Percentiles rank a stretch among this genome's conserved stretches.
Conservation (phyloP, 2,329 filamentous ascomycete species). For the Hymenoscyphus salicellus region DNA sequence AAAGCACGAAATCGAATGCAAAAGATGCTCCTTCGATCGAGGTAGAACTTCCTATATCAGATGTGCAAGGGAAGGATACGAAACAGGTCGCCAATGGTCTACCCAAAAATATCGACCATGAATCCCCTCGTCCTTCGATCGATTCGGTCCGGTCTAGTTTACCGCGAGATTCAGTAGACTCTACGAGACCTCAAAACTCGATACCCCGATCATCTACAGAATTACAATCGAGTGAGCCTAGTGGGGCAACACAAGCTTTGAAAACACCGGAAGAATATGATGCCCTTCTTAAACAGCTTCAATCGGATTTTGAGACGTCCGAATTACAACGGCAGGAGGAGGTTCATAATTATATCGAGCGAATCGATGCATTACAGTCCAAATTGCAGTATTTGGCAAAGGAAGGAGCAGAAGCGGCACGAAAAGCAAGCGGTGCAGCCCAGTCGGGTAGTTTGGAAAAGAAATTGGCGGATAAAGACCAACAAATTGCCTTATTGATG, state of each 20-base stretch:
- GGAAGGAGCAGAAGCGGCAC: slow-evolving; percentile 73
- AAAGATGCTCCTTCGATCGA: slow-evolving; percentile 19
- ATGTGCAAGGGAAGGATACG: background rate
- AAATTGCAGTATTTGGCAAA: slow-evolving; percentile 87
- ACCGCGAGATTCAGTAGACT: slow-evolving; percentile 29
- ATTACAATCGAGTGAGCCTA: slow-evolving; percentile 19
- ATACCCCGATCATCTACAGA: slow-evolving; percentile 34
- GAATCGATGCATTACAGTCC: slow-evolving; percentile 85
- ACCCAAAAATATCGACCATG: slow-evolving; percentile 19
- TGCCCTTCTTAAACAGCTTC: slow-evolving; percentile 39
- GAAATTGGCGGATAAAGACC: slow-evolving; percentile 83
- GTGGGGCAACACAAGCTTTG: slow-evolving; percentile 3
- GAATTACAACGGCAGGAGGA: slow-evolving; percentile 68
- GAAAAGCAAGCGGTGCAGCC: slow-evolving; percentile 61
- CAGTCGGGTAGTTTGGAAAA: slow-evolving; percentile 66
- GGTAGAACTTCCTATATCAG: slow-evolving; percentile 12
- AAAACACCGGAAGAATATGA: slow-evolving; percentile 39
- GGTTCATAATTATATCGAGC: slow-evolving; percentile 77
- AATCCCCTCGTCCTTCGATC: slow-evolving; percentile 28
- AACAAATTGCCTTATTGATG: slow-evolving; percentile 84
- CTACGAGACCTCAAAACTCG: slow-evolving; percentile 20
- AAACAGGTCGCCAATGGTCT: slow-evolving; percentile 16
- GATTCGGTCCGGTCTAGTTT: slow-evolving; percentile 31
- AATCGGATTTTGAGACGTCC: slow-evolving; percentile 31
- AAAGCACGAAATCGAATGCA: background rate